Evolutionary conservation across 139 green algal genomes (phyloP), one percentile per base, ranked within the genome.

Genomic region (Coccomyxa sp.): DNA sequence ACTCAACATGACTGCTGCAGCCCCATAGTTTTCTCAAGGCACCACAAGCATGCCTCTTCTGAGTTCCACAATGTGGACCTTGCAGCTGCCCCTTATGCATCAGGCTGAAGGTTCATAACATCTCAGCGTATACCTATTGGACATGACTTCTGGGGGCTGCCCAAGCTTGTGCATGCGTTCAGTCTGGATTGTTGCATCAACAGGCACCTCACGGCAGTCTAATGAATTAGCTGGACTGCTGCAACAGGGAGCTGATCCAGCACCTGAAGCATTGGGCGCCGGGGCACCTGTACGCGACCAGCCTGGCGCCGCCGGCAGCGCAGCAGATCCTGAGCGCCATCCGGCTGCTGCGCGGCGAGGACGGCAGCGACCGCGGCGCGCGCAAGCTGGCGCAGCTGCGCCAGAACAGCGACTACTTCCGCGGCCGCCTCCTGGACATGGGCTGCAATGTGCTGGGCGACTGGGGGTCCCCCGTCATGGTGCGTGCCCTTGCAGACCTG

Each of bases 321-420:
- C 73, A 95, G 86, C 91, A 94, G 90, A 88, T 95, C 1, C 80
- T 95, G 12, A 83, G 70, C 6, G 91, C 95, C 0, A 85, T 98
- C 39, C 81, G 86, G 35, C 82, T 98, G 22, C 88, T 98, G 83
- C 36, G 90, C 89, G 14, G 74, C 87, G 27, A 41, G 58, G 83
- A 92, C 69, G 88, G 88, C 68, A 87, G 33, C 14, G 72, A 54
- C 27, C 76, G 92, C 37, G 94, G 94, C 40, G 68, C 38, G 35
- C 44, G 81, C 27, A 97, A 99, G 89, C 86, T 99, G 29, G 39
- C n/a, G n/a, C 79, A 90, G 76, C 89, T 99, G 85, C 87, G 91
- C 41, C 87, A 94, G 80, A 99, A 98, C 82, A 79, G 89, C 40
- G 98, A 98, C 89, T 99, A 95, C 87, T 93, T 99, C 74, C 89